Conservation (phyloP, 2,329 filamentous ascomycete genomes). For the Fusarium pseudonygamai region DNA sequence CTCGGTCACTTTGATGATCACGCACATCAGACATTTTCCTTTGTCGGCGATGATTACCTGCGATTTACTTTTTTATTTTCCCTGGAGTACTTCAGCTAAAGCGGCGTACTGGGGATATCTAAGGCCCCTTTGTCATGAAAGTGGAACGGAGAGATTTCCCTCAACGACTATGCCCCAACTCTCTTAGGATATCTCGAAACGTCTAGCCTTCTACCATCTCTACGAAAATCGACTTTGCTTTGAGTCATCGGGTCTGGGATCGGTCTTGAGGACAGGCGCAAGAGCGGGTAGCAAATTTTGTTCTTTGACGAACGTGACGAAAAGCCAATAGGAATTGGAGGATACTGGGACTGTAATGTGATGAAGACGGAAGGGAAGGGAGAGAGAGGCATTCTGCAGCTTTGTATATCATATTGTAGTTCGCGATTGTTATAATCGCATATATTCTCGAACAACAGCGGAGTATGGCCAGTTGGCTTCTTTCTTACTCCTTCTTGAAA, state of each 20-base stretch:
- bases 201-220: slow-evolving; percentile 25
- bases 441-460: slow-evolving; percentile 22
- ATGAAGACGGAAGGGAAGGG: slow-evolving; percentile 22
- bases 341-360: slow-evolving; percentile 32
- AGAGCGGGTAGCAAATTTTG: slow-evolving; percentile 23
- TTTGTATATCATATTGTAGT: slow-evolving; percentile 44
- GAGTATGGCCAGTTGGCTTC: slow-evolving; percentile 28
- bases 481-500: slow-evolving; percentile 21
- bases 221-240: slow-evolving; percentile 19
- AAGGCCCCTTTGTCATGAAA: slow-evolving; percentile 10
- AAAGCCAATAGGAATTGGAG: slow-evolving; percentile 28
- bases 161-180: slow-evolving; percentile 19
- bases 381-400: slow-evolving; percentile 20
- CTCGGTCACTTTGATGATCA: slow-evolving; percentile 33
- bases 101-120: slow-evolving; percentile 9
- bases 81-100: slow-evolving; percentile 26
- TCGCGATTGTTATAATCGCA: slow-evolving; percentile 38
- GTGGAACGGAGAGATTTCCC: slow-evolving; percentile 8
- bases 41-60: slow-evolving; percentile 39
- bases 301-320: slow-evolving; percentile 37
- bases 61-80: slow-evolving; percentile 14
- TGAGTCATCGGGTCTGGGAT: slow-evolving; percentile 18
- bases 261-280: slow-evolving; percentile 9
- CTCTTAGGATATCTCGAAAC: slow-evolving; percentile 18
- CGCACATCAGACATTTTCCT: slow-evolving; percentile 35